A percentile compares a stretch with the other conserved stretches of the same genome.
Evolutionary conservation across 2,329 filamentous ascomycete genomes (phyloP).

Genomic region (Alternaria atra): DNA sequence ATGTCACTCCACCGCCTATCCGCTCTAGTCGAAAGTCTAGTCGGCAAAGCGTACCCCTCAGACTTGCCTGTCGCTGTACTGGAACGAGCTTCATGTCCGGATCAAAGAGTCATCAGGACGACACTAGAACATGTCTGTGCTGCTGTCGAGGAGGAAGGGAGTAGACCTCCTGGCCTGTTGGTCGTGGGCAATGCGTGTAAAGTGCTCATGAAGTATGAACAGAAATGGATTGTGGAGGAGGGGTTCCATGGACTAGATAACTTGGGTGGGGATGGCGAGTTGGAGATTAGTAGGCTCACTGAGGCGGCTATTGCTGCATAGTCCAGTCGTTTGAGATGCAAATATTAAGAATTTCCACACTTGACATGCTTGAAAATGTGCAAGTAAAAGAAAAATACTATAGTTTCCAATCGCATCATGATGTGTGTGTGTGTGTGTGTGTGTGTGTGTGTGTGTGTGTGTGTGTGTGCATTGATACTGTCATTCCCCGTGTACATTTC

Average conservation of each 20-base stretch:
- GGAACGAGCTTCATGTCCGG: conserved; percentile 90
- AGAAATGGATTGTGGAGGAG: conserved; percentile 86
- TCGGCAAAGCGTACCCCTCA: conserved; percentile 68
- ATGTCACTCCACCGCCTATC: conserved; percentile 91
- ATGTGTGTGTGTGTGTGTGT: too few relatives aligned
- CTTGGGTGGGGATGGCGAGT: conserved; percentile 32
- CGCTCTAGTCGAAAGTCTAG: conserved; percentile 75
- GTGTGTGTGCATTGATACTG: too few relatives aligned
- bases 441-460: too few relatives aligned
- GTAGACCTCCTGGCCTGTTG: conserved; percentile 84
- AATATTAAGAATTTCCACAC: not conserved
- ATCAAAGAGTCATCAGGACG: conserved; percentile 91
- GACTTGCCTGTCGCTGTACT: conserved; percentile 90
- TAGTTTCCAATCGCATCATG: not conserved
- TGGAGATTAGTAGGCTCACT: conserved; percentile 31
- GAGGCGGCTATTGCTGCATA: conserved; percentile 17
- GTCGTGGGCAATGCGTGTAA: conserved; percentile 87
- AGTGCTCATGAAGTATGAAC: conserved; percentile 70
- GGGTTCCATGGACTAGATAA: conserved; percentile 78
- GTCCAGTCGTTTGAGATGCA: not conserved
- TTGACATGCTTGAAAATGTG: not conserved
- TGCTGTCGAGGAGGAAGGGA: conserved; percentile 89
- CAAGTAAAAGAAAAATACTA: not conserved
- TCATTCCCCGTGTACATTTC: not conserved
- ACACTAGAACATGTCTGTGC: conserved; percentile 80